phyloP scores from a whole-genome alignment of 768 basidiomycete species.

The Leucocoprinus leucothites region DNA sequence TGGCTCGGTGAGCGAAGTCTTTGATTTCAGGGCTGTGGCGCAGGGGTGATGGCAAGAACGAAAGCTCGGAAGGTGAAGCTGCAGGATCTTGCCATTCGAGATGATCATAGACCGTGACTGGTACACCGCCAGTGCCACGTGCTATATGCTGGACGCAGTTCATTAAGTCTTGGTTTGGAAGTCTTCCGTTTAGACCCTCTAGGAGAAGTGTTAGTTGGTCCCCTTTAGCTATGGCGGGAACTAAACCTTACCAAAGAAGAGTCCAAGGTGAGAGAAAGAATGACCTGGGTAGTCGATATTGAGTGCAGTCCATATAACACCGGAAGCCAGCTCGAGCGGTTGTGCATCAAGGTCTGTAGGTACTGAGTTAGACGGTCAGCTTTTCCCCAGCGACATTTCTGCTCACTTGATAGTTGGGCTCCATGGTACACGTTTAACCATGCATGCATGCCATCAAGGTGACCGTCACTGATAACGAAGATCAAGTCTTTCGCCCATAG shows the following conservation, averaged over 20 bases:
- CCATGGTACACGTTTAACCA: constrained; percentile 88
- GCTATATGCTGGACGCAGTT: constrained; percentile 79
- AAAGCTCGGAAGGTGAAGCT: constrained; percentile 15
- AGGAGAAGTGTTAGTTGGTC: constrained; percentile 7
- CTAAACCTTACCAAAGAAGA: constrained; percentile 76
- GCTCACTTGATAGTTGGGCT: constrained; percentile 57
- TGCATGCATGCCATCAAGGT: constrained; percentile 90
- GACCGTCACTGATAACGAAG: constrained; percentile 85
- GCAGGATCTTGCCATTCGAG: constrained; percentile 46
- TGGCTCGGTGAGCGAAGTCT: constrained; percentile 55
- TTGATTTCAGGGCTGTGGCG: constrained; percentile 40
- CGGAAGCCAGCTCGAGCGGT: constrained; percentile 62
- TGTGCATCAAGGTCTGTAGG: constrained; percentile 63
- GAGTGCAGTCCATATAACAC: constrained; percentile 93
- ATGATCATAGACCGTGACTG: constrained; percentile 80
- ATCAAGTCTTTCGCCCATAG: constrained; percentile 95
- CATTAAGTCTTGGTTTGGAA: constrained; percentile 94
- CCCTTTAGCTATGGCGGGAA: neutral
- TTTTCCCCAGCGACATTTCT: neutral
- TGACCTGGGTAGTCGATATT: constrained; percentile 96
- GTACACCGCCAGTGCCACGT: constrained; percentile 69
- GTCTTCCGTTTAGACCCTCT: constrained; percentile 94
- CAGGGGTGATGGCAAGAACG: constrained; percentile 46
- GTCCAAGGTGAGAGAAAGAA: constrained; percentile 93
- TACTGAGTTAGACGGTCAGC: neutral